Percentiles rank a stretch among this genome's conserved stretches.
Conservation (phyloP, 257 asterid genomes). For the Knoxia roxburghii region DNA sequence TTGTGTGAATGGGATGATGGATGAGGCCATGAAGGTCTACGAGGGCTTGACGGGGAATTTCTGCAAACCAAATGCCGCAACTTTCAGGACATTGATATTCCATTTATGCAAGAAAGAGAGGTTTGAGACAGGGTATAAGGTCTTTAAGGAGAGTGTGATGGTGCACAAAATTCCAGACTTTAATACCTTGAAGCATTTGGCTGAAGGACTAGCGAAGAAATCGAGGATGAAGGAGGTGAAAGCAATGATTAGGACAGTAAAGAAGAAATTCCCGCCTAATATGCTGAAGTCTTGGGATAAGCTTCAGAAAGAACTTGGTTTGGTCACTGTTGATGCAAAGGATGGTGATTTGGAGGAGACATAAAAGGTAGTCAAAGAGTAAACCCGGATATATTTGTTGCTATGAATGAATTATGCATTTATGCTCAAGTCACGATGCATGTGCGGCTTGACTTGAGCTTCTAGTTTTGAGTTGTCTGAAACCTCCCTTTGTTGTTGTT, state of each 20-base stretch:
- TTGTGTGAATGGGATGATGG: constrained; percentile 50
- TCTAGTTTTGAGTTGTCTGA: background rate
- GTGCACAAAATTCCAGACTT: constrained; percentile 67
- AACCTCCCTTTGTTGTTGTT: background rate
- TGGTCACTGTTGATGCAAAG: constrained; percentile 25
- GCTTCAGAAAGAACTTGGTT: constrained; percentile 50
- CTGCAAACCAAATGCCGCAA: constrained; percentile 53
- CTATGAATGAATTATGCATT: background rate
- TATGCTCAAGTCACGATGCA: too few species aligned
- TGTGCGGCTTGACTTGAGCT: background rate
- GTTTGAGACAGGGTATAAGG: constrained; percentile 47
- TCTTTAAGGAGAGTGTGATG: constrained; percentile 62
- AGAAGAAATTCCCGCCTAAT: constrained; percentile 61
- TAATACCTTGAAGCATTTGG: constrained; percentile 57
- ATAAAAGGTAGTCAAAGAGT: constrained; percentile 8
- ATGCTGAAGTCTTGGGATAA: constrained; percentile 60
- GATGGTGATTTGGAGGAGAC: constrained; percentile 18
- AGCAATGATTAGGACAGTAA: constrained; percentile 52
- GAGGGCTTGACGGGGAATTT: constrained; percentile 45
- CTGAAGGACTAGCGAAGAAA: constrained; percentile 47
- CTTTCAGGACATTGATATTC: constrained; percentile 60
- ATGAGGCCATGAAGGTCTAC: constrained; percentile 64
- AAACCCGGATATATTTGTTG: background rate
- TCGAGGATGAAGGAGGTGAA: constrained; percentile 46
- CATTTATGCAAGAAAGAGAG: constrained; percentile 50